Conservation (phyloP, 495 filamentous ascomycete species). For the Astrocystis sublimbata region DNA sequence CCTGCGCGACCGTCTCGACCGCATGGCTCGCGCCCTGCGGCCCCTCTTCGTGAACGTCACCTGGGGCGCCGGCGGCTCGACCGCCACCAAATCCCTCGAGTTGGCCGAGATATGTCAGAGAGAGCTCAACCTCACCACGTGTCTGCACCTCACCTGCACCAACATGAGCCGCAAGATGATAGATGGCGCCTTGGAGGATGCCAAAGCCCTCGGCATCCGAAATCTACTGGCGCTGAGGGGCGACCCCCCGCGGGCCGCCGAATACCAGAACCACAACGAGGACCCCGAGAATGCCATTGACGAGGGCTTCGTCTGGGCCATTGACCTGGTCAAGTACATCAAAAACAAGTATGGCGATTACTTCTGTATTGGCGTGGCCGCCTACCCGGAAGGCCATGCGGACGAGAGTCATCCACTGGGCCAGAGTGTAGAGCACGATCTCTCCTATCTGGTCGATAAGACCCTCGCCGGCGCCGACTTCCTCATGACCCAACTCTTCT, state of each 20-base stretch:
- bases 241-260: constrained; percentile 87
- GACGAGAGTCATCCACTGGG: constrained; percentile 77
- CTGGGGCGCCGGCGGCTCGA: constrained; percentile 95
- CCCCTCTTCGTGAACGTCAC: constrained; percentile 97
- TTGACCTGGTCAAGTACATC: constrained; percentile 91
- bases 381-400: constrained; percentile 95
- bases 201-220: constrained; percentile 87
- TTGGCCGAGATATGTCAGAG: constrained; percentile 94
- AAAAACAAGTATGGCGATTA: constrained; percentile 82
- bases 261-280: constrained; percentile 68
- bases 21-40: constrained; percentile 87
- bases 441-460: constrained; percentile 92
- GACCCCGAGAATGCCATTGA: constrained; percentile 49
- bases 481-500: constrained; percentile 99
- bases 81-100: constrained; percentile 84
- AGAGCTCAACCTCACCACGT: constrained; percentile 88
- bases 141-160: constrained; percentile 93
- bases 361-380: constrained; percentile 94
- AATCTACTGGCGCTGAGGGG: constrained; percentile 94
- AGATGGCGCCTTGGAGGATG: constrained; percentile 86
- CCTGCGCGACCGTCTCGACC: constrained; percentile 86
- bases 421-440: constrained; percentile 76
- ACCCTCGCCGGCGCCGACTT: constrained; percentile 91
- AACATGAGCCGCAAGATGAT: constrained; percentile 90
- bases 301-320: constrained; percentile 83